Conservation (phyloP, 2,329 filamentous ascomycete genomes). For the Rutstroemia sp. region DNA sequence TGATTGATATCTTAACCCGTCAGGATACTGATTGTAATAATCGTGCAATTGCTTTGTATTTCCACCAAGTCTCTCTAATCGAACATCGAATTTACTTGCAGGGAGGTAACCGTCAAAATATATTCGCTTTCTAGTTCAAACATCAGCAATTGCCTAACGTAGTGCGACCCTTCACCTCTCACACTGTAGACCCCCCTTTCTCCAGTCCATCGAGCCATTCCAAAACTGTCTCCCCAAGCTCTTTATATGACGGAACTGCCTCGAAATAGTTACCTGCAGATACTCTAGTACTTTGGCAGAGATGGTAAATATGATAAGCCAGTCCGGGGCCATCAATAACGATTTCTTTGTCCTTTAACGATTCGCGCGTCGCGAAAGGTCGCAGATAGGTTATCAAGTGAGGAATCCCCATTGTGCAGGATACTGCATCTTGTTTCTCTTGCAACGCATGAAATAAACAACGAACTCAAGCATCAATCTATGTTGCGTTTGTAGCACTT, state of each 20-base stretch:
- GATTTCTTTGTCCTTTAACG: constrained; percentile 36
- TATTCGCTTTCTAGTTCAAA: constrained; percentile 50
- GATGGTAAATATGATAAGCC: constrained; percentile 63
- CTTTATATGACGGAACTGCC: constrained; percentile 51
- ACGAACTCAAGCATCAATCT: no score
- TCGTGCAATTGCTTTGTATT: constrained; percentile 21
- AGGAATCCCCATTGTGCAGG: constrained; percentile 48
- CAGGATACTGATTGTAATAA: constrained; percentile 19
- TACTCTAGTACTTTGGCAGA: constrained; percentile 39
- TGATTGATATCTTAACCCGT: constrained; percentile 11
- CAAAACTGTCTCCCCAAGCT: constrained; percentile 52
- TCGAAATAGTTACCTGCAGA: constrained; percentile 39
- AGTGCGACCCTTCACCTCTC: background rate
- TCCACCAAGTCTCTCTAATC: constrained; percentile 19
- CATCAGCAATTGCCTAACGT: constrained; percentile 10
- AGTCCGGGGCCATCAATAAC: constrained; percentile 74
- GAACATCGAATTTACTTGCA: constrained; percentile 22
- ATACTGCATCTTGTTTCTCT: constrained; percentile 16
- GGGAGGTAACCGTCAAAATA: constrained; percentile 86
- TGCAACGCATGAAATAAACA: background rate
- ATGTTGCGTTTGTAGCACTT: background rate
- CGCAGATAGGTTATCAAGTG: constrained; percentile 46
- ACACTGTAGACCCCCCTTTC: constrained; percentile 54
- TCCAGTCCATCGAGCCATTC: constrained; percentile 56
- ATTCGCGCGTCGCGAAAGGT: constrained; percentile 39